A percentile compares a stretch with the other conserved stretches of the same genome.
phyloP scores from a whole-genome alignment of 225 moss, liverwort and hornwort genomes.

The Bryoerythrophyllum caledonicum region DNA sequence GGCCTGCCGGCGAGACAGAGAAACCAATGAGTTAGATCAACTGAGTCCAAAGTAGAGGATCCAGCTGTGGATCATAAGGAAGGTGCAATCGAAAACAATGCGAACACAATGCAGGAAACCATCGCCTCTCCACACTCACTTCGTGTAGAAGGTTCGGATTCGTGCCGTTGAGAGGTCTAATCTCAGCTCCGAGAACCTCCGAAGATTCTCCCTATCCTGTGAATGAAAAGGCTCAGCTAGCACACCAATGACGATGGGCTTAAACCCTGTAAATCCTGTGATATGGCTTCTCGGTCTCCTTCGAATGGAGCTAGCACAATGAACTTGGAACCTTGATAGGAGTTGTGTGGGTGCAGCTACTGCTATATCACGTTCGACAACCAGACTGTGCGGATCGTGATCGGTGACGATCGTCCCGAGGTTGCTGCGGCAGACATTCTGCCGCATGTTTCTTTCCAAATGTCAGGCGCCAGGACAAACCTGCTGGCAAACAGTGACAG shows the following conservation, averaged over 20 bases:
- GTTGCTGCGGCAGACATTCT: neutral
- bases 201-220: neutral
- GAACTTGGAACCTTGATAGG: neutral
- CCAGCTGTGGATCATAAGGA: too few species aligned
- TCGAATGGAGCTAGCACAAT: too few species aligned
- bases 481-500: neutral
- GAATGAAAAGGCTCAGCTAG: neutral
- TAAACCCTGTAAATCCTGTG: too few species aligned
- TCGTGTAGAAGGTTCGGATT: neutral
- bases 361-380: neutral
- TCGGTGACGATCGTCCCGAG: neutral
- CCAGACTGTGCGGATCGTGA: too few species aligned
- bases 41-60: too few species aligned
- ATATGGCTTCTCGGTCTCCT: too few species aligned
- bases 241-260: too few species aligned
- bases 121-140: neutral
- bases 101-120: slow-evolving; percentile 11
- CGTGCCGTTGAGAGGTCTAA: too few species aligned
- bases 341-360: too few species aligned
- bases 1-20: neutral
- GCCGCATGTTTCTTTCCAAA: neutral
- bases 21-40: too few species aligned
- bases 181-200: neutral
- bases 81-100: too few species aligned
- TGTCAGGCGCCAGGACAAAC: neutral